Conservation (phyloP, 2,329 filamentous ascomycete species). For the Talaromyces sp. region DNA sequence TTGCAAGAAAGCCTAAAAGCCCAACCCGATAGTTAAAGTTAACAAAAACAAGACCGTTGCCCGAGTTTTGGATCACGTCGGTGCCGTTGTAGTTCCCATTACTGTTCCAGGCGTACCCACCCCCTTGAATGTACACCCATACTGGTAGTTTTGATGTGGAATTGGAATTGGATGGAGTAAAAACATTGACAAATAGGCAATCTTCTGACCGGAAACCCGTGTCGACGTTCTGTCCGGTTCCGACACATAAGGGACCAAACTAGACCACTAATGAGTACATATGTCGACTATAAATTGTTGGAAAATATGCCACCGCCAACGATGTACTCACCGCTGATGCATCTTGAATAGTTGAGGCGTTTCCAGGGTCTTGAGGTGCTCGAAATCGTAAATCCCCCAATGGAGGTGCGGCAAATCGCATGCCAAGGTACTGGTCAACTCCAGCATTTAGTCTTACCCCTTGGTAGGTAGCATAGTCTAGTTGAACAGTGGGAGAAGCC, state of each 20-base stretch:
- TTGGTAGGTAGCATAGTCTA: neutral
- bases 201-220: constrained; percentile 40
- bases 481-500: neutral
- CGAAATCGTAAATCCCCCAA: constrained; percentile 62
- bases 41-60: constrained; percentile 10
- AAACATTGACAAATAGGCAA: constrained; percentile 41
- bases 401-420: constrained; percentile 71
- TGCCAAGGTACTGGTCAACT: constrained; percentile 67
- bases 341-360: constrained; percentile 14
- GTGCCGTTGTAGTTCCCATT: constrained; percentile 6
- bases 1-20: constrained; percentile 20
- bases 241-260: constrained; percentile 2
- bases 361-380: constrained; percentile 59
- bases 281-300: neutral
- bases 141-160: constrained; percentile 1
- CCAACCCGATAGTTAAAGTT: constrained; percentile 23
- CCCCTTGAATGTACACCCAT: constrained; percentile 6
- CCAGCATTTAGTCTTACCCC: constrained; percentile 41
- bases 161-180: constrained; percentile 24
- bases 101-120: neutral
- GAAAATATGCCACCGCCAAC: neutral
- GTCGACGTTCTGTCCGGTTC: constrained; percentile 21
- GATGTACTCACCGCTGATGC: constrained; percentile 48
- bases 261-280: neutral
- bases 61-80: neutral